phyloP scores from a whole-genome alignment of 2,329 filamentous ascomycete species.

The Aspergillus tubingensis region DNA sequence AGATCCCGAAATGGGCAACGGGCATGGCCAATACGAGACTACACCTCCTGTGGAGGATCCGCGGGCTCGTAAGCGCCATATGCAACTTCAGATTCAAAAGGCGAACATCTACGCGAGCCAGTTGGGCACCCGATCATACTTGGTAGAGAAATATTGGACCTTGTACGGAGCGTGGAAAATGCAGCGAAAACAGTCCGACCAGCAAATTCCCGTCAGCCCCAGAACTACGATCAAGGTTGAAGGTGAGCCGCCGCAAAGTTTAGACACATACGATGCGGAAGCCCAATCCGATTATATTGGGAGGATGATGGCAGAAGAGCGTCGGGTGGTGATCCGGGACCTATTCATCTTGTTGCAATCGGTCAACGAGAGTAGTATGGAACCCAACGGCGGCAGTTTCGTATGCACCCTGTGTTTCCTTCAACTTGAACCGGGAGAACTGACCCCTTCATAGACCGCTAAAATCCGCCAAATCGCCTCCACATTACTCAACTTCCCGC shows the following conservation, averaged over 20 bases:
- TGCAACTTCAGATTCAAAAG: conserved; percentile 89
- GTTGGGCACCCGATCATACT: conserved; percentile 77
- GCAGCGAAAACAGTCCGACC: conserved; percentile 24
- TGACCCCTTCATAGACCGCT: conserved; percentile 57
- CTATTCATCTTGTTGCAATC: conserved; percentile 72
- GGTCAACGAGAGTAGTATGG: conserved; percentile 82
- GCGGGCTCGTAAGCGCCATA: conserved; percentile 30
- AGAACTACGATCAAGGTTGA: conserved; percentile 24
- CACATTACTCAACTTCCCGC: conserved; percentile 69
- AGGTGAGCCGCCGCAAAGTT: conserved; percentile 22
- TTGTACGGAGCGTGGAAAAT: conserved; percentile 65
- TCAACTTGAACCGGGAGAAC: not conserved
- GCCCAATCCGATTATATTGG: conserved; percentile 55
- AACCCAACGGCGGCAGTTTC: conserved; percentile 67
- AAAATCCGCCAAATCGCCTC: conserved; percentile 85
- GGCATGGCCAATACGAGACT: conserved; percentile 45
- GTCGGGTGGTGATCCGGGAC: conserved; percentile 78
- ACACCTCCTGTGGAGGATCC: conserved; percentile 50
- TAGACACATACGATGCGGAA: conserved; percentile 35
- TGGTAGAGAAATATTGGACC: conserved; percentile 83
- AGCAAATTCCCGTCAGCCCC: conserved; percentile 14
- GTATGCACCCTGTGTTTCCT: conserved; percentile 49
- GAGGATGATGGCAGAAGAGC: conserved; percentile 70
- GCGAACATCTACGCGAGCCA: conserved; percentile 85
- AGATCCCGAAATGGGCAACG: conserved; percentile 36